Conservation (phyloP, 139 green algal genomes). For the Parachlorella kessleri region DNA sequence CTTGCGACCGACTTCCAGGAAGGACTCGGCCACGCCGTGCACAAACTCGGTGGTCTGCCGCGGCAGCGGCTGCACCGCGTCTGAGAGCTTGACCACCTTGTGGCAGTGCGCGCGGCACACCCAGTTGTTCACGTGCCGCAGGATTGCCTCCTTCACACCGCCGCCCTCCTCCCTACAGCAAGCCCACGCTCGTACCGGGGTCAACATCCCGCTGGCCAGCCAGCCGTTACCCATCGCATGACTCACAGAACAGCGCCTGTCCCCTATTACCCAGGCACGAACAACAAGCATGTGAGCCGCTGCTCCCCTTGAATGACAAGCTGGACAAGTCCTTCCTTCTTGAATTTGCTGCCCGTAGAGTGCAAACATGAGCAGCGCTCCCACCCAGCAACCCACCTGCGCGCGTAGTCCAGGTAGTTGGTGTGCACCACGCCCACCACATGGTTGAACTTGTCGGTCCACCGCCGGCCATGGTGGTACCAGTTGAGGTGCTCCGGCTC, state of each 20-base stretch:
- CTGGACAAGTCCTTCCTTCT: too few species aligned
- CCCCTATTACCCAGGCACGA: too few species aligned
- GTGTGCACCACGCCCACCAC: constrained; percentile 98
- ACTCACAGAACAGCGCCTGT: too few species aligned
- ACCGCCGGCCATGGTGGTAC: constrained; percentile 97
- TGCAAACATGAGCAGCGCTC: too few species aligned
- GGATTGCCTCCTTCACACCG: constrained; percentile 48
- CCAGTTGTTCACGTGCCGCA: constrained; percentile 82
- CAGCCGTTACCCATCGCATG: too few species aligned
- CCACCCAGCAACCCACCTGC: background rate
- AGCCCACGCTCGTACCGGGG: background rate
- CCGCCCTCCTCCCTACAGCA: constrained; percentile 48
- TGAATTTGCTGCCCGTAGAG: too few species aligned
- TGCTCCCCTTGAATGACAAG: too few species aligned
- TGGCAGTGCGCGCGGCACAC: constrained; percentile 90
- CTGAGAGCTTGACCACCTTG: constrained; percentile 97
- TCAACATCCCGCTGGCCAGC: too few species aligned
- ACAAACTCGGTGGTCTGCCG: constrained; percentile 91
- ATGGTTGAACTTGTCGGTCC: constrained; percentile 98
- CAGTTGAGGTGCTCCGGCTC: constrained; percentile 99
- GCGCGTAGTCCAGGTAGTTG: constrained; percentile 99
- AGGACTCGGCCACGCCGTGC: constrained; percentile 92
- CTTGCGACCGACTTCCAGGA: constrained; percentile 80
- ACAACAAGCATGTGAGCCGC: too few species aligned
- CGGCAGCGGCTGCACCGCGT: constrained; percentile 95